A percentile compares a stretch with the other conserved stretches of the same genome.
Conservation (phyloP, 2,329 filamentous ascomycete species). For the Exophiala bonariae region DNA sequence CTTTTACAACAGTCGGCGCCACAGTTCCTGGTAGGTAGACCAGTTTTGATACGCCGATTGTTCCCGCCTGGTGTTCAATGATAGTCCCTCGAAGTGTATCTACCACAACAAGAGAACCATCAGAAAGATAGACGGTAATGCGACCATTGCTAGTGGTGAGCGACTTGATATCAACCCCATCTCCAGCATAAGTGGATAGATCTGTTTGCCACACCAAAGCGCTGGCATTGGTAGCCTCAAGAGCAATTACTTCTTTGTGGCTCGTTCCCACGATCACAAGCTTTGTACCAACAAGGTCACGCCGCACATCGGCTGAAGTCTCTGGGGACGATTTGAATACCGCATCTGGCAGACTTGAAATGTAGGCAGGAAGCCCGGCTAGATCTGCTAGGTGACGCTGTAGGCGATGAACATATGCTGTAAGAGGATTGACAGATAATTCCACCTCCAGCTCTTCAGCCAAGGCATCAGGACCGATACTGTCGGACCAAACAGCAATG, state of each 20-base stretch:
- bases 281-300: slow-evolving; percentile 88
- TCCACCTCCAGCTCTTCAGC: slow-evolving; percentile 82
- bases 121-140: slow-evolving; percentile 59
- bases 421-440: slow-evolving; percentile 74
- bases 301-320: slow-evolving; percentile 42
- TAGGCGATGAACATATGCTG: slow-evolving; percentile 85
- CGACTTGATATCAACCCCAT: slow-evolving; percentile 62
- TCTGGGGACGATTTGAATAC: slow-evolving; percentile 47
- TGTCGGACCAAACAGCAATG: slow-evolving; percentile 77
- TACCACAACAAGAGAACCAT: slow-evolving; percentile 61
- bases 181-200: slow-evolving; percentile 59
- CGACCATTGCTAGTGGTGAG: slow-evolving; percentile 63
- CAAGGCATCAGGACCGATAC: slow-evolving; percentile 70
- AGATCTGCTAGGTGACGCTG: slow-evolving; percentile 79
- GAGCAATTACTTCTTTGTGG: slow-evolving; percentile 74
- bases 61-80: slow-evolving; percentile 29
- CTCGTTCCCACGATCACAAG: slow-evolving; percentile 77
- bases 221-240: slow-evolving; percentile 75
- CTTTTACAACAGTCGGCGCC: slow-evolving; percentile 31
- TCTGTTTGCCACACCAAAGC: slow-evolving; percentile 70
- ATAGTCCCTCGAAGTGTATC: slow-evolving; percentile 46
- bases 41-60: slow-evolving; percentile 18
- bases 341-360: slow-evolving; percentile 67
- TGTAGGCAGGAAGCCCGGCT: slow-evolving; percentile 70
- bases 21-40: slow-evolving; percentile 23